phyloP scores from a whole-genome alignment of 768 basidiomycete species.

The Leucocoprinus leucothites region DNA sequence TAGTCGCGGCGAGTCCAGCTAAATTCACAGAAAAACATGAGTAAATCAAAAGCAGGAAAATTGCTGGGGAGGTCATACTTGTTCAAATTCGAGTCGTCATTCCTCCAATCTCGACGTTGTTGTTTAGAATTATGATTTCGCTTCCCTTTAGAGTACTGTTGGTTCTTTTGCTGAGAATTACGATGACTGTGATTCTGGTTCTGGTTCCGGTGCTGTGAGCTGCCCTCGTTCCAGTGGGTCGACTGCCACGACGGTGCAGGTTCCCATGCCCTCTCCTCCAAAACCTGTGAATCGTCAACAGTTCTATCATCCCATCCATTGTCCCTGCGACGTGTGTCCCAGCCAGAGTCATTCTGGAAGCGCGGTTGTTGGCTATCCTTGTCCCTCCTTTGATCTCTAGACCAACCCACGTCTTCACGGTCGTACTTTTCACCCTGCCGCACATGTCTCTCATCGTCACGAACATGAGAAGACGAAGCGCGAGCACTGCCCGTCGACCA shows the following conservation, averaged over 20 bases:
- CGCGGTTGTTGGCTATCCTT: constrained; percentile 28
- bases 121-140: constrained; percentile 34
- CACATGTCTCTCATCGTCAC: constrained; percentile 32
- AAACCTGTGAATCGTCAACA: constrained; percentile 19
- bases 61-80: constrained; percentile 48
- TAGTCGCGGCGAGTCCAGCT: constrained; percentile 71
- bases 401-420: constrained; percentile 34
- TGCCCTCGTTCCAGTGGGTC: constrained; percentile 19
- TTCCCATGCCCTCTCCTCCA: constrained; percentile 66
- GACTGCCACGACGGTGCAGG: constrained; percentile 69
- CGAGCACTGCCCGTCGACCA: constrained; percentile 22
- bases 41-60: constrained; percentile 10
- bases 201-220: background rate
- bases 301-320: constrained; percentile 33
- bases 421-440: constrained; percentile 28
- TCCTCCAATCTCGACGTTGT: constrained; percentile 47
- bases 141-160: constrained; percentile 34
- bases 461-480: constrained; percentile 21
- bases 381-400: constrained; percentile 37
- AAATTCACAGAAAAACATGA: constrained; percentile 7
- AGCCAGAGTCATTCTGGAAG: constrained; percentile 48
- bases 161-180: constrained; percentile 29
- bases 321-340: constrained; percentile 49
- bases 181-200: constrained; percentile 25
- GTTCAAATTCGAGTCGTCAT: constrained; percentile 67